Evolutionary conservation across 73 alveolate species (phyloP).

Genomic region (Paramecium octaurelia): DNA sequence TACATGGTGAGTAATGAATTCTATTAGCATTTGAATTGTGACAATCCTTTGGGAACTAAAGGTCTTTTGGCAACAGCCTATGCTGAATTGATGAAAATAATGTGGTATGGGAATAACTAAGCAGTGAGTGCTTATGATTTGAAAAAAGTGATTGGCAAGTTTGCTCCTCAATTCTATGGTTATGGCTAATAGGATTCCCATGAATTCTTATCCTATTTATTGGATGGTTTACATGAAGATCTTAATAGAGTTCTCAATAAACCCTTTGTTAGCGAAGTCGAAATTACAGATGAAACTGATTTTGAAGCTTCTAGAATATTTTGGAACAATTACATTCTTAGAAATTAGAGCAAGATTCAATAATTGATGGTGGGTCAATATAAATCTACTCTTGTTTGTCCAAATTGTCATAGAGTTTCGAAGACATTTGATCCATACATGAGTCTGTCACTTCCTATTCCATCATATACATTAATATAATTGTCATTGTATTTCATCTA

Average conservation of each 20-base stretch:
- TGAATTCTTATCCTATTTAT: constrained; percentile 75
- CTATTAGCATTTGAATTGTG: constrained; percentile 28
- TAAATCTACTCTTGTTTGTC: constrained; percentile 80
- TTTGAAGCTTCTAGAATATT: constrained; percentile 70
- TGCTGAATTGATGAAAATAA: constrained; percentile 78
- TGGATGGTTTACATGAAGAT: constrained; percentile 88
- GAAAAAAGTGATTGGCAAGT: constrained; percentile 75
- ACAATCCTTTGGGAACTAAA: constrained; percentile 63
- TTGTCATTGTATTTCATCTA: constrained; percentile 2
- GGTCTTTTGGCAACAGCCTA: constrained; percentile 76
- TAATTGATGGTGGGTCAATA: constrained; percentile 86
- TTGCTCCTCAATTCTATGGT: constrained; percentile 67
- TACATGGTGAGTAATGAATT: constrained; percentile 60
- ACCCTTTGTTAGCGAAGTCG: constrained; percentile 75
- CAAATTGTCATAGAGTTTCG: constrained; percentile 73
- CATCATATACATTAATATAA: not conserved
- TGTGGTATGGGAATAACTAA: constrained; percentile 84
- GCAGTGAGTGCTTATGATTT: constrained; percentile 75
- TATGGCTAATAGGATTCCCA: constrained; percentile 84
- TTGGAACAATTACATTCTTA: constrained; percentile 72
- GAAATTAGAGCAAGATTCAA: constrained; percentile 80
- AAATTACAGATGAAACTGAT: constrained; percentile 69
- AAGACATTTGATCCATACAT: constrained; percentile 85
- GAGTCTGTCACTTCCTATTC: constrained; percentile 70
- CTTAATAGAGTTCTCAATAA: constrained; percentile 74